Conservation (phyloP, 345 rosid genomes). For the Eucalyptus cloeziana region DNA sequence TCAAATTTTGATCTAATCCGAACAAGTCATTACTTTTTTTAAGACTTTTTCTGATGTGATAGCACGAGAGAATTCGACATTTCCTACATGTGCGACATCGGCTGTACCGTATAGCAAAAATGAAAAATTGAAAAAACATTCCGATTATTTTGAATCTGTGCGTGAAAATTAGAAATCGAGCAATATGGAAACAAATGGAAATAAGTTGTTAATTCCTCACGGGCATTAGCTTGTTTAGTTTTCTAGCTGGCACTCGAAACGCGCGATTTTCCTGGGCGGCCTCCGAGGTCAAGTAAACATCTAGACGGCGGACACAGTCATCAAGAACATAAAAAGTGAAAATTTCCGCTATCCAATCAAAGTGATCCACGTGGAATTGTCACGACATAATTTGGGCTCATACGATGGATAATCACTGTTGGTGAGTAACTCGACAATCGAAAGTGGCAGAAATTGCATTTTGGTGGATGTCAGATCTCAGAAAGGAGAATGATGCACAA, state of each 20-base stretch:
- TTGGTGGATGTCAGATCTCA: not conserved
- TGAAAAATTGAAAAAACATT: not conserved
- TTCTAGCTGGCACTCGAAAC: not conserved
- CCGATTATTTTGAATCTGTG: not conserved
- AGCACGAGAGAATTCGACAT: not conserved
- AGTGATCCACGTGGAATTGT: not conserved
- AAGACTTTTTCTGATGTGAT: not conserved
- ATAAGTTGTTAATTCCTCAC: not conserved
- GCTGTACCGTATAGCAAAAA: not conserved
- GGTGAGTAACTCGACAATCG: not conserved
- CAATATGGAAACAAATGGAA: not conserved
- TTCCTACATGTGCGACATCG: not conserved
- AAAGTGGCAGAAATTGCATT: not conserved
- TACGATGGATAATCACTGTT: not conserved
- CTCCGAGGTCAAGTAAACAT: not conserved
- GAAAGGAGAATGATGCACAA: too few species aligned
- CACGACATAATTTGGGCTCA: not conserved
- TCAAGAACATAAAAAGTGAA: not conserved
- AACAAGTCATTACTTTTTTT: not conserved
- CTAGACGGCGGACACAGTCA: not conserved
- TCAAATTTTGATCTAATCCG: not conserved
- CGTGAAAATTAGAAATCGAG: not conserved
- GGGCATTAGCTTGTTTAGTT: not conserved
- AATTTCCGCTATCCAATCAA: not conserved
- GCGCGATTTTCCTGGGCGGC: not conserved